Conservation (phyloP, 805 yeast species). For the Metschnikowia hibisci region DNA sequence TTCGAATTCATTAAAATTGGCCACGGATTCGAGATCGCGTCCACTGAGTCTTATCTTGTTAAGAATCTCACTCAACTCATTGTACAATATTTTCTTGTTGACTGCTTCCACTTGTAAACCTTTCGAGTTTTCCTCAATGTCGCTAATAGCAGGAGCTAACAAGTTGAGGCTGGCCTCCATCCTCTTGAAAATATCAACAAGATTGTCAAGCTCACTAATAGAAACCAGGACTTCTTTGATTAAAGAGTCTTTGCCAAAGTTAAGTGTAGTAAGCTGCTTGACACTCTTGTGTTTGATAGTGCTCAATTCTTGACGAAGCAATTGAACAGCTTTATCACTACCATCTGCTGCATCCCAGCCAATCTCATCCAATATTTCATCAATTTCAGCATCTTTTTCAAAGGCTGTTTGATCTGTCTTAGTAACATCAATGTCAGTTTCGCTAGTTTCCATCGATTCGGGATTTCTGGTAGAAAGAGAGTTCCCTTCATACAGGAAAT, state of each 20-base stretch:
- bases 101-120: constrained; percentile 82
- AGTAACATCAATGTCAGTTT: constrained; percentile 1
- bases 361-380: constrained; percentile 72
- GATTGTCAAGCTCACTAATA: constrained; percentile 33
- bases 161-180: constrained; percentile 38
- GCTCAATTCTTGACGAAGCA: constrained; percentile 56
- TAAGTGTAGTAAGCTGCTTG: constrained; percentile 37
- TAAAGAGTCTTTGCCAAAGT: constrained; percentile 31
- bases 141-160: constrained; percentile 61
- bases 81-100: constrained; percentile 72
- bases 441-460: constrained; percentile 1
- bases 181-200: constrained; percentile 34
- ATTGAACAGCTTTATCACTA: constrained; percentile 52
- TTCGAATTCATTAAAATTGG: constrained; percentile 46
- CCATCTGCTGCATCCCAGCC: constrained; percentile 73
- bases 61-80: constrained; percentile 63
- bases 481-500: constrained; percentile 7
- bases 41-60: constrained; percentile 67
- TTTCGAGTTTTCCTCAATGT: constrained; percentile 69
- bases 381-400: constrained; percentile 43
- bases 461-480: constrained; percentile 1
- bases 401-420: constrained; percentile 6
- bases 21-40: constrained; percentile 45
- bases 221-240: constrained; percentile 33
- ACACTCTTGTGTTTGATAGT: constrained; percentile 62